Evolutionary conservation across 2,329 filamentous ascomycete species (phyloP).

Genomic region (Penicillium sp.): DNA sequence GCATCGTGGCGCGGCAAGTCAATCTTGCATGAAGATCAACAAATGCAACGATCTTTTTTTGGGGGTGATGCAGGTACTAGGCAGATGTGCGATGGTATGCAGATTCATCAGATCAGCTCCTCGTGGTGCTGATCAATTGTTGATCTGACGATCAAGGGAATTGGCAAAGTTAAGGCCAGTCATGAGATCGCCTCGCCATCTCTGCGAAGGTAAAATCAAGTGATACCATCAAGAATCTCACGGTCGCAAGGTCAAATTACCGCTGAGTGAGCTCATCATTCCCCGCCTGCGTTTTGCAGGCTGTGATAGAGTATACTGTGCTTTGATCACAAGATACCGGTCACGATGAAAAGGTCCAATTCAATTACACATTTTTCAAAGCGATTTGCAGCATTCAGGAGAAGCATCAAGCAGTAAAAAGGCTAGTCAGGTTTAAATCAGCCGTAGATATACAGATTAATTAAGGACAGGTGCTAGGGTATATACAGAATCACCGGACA

Average conservation of each 20-base stretch:
- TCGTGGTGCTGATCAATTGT: neutral
- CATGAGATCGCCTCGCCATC: no score
- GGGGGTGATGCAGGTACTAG: neutral
- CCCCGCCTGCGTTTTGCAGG: no score
- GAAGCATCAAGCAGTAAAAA: no score
- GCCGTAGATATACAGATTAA: neutral
- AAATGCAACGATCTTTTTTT: neutral
- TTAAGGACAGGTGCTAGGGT: neutral
- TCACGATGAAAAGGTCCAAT: neutral
- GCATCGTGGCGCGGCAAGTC: neutral
- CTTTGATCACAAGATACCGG: neutral
- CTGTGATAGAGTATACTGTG: no score
- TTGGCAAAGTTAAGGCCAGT: neutral
- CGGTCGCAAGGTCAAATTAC: no score
- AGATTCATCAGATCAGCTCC: neutral
- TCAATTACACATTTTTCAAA: no score
- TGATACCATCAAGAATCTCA: no score
- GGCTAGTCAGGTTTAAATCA: no score
- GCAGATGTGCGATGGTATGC: no score
- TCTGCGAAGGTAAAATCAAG: no score
- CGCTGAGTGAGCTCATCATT: no score
- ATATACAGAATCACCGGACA: neutral
- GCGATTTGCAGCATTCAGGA: no score
- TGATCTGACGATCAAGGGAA: neutral
- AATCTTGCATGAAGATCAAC: slow-evolving; percentile 2